Evolutionary conservation across 176 grass and related monocot species (phyloP).

Genomic region (Hsuehochloa calcarea): DNA sequence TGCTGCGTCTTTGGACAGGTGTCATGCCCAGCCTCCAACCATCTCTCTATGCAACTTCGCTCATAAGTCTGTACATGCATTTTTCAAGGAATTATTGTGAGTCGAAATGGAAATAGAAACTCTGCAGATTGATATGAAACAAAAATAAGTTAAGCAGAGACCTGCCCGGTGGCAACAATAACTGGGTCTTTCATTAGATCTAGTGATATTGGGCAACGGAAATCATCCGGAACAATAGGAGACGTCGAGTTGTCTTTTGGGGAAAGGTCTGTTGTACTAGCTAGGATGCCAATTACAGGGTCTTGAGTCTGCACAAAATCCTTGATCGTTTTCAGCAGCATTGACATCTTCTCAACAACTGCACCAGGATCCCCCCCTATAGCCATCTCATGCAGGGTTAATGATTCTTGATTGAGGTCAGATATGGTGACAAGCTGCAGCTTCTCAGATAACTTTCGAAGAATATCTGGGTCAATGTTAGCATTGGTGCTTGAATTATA

Average conservation of each 20-base stretch:
- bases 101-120: conserved; percentile 19
- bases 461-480: conserved; percentile 46
- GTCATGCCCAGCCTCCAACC: conserved; percentile 70
- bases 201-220: conserved; percentile 80
- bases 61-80: conserved; percentile 75
- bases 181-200: conserved; percentile 95
- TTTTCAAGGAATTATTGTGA: conserved; percentile 34
- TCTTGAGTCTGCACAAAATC: conserved; percentile 77
- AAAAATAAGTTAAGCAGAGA: conserved; percentile 28
- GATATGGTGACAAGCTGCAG: conserved; percentile 75
- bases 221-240: conserved; percentile 79
- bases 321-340: conserved; percentile 83
- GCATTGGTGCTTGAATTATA: conserved; percentile 53
- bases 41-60: conserved; percentile 76
- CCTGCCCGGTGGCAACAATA: conserved; percentile 92
- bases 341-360: conserved; percentile 64
- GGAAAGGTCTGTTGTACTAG: conserved; percentile 26
- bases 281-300: conserved; percentile 38
- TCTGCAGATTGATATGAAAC: conserved; percentile 13
- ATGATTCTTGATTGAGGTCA: conserved; percentile 88
- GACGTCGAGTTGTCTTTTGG: conserved; percentile 39
- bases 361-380: conserved; percentile 56
- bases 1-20: conserved; percentile 90
- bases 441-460: conserved; percentile 71
- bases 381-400: conserved; percentile 74